phyloP scores from a whole-genome alignment of 2,329 filamentous ascomycete species.

The Plenodomus biglobosus region DNA sequence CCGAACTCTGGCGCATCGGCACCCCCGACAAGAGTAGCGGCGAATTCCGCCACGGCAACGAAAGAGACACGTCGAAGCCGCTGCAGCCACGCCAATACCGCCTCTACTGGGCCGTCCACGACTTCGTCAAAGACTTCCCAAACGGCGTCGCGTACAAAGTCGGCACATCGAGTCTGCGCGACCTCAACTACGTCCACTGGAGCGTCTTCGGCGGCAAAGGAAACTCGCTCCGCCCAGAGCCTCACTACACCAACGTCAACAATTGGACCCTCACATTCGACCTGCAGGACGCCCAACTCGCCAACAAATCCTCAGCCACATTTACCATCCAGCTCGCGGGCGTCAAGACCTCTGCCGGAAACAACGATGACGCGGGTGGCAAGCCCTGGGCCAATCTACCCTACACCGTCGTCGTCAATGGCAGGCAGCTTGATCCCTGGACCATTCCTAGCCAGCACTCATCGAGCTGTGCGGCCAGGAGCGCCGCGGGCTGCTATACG shows the following conservation, averaged over 20 bases:
- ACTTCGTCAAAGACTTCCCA: slow-evolving; percentile 62
- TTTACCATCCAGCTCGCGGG: slow-evolving; percentile 65
- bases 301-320: slow-evolving; percentile 50
- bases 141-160: slow-evolving; percentile 60
- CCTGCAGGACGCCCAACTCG: slow-evolving; percentile 40
- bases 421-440: slow-evolving; percentile 54
- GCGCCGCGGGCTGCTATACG: slow-evolving; percentile 64
- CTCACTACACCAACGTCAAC: slow-evolving; percentile 39
- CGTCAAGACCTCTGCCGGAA: slow-evolving; percentile 63
- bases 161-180: slow-evolving; percentile 53
- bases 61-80: slow-evolving; percentile 50
- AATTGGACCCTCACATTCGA: slow-evolving; percentile 31
- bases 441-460: slow-evolving; percentile 60
- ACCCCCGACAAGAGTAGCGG: slow-evolving; percentile 63
- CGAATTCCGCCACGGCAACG: slow-evolving; percentile 62
- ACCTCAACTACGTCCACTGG: slow-evolving; percentile 69
- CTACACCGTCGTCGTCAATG: slow-evolving; percentile 55
- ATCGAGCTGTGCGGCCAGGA: slow-evolving; percentile 61
- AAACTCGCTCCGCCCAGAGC: slow-evolving; percentile 51
- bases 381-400: slow-evolving; percentile 59
- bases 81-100: slow-evolving; percentile 60
- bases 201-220: slow-evolving; percentile 61
- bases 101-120: slow-evolving; percentile 63
- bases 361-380: slow-evolving; percentile 60
- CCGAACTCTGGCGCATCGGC: slow-evolving; percentile 64